A percentile compares a stretch with the other conserved stretches of the same genome.
Conservation (phyloP, 306 rosid genomes). For the Lathyrus oleraceus region DNA sequence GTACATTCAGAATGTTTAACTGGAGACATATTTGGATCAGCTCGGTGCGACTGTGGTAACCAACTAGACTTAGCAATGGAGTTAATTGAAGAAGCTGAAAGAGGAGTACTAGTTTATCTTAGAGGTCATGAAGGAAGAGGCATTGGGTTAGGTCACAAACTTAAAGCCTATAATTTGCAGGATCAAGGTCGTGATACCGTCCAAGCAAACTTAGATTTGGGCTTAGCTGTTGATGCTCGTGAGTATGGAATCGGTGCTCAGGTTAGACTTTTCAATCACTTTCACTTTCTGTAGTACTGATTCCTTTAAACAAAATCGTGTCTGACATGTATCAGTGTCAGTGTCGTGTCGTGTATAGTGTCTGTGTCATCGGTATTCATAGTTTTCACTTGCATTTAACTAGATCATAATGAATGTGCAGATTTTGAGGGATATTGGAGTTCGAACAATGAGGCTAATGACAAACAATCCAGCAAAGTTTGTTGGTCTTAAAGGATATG, state of each 20-base stretch:
- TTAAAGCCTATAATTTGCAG: constrained; percentile 77
- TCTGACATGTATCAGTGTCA: background rate
- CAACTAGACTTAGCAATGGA: constrained; percentile 86
- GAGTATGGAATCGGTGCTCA: constrained; percentile 90
- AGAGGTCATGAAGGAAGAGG: constrained; percentile 97
- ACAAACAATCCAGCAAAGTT: constrained; percentile 91
- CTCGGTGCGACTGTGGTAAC: constrained; percentile 86
- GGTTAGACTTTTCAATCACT: constrained; percentile 44
- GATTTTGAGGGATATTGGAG: constrained; percentile 81
- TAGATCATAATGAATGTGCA: constrained; percentile 13
- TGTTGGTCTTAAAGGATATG: constrained; percentile 73
- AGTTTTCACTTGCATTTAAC: too few relatives aligned
- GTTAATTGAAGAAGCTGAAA: constrained; percentile 67
- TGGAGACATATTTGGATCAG: constrained; percentile 86
- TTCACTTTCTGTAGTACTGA: background rate
- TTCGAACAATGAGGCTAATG: constrained; percentile 77
- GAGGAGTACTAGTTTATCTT: constrained; percentile 80
- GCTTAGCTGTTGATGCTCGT: constrained; percentile 78
- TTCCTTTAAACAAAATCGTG: background rate
- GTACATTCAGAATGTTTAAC: constrained; percentile 94
- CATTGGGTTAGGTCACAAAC: constrained; percentile 85
- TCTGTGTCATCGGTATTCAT: too few relatives aligned
- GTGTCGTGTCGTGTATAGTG: too few relatives aligned
- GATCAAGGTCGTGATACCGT: constrained; percentile 88
- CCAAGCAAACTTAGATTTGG: constrained; percentile 81